phyloP scores from a whole-genome alignment of 352 stramenopile genomes.

The Globisporangium mamillatum region DNA sequence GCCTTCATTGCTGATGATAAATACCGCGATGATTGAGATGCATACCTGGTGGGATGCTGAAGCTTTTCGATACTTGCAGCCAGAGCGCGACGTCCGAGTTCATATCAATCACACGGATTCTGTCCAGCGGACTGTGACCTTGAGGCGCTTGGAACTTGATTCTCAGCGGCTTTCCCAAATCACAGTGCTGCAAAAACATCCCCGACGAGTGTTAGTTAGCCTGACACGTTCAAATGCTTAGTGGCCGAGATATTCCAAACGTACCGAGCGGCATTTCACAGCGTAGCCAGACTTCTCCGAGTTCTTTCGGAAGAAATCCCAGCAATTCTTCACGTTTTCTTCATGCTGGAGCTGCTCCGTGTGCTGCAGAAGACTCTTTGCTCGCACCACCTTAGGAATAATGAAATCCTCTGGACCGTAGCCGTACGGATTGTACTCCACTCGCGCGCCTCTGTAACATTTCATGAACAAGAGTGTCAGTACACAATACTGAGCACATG shows the following conservation, averaged over 20 bases:
- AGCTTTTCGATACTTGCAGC: slow-evolving; percentile 85
- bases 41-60: slow-evolving; percentile 69
- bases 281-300: slow-evolving; percentile 60
- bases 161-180: slow-evolving; percentile 76
- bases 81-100: slow-evolving; percentile 76
- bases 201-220: neutral
- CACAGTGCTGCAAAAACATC: slow-evolving; percentile 53
- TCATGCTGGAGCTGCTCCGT: slow-evolving; percentile 85
- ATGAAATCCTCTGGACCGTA: slow-evolving; percentile 85
- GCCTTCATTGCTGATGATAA: neutral
- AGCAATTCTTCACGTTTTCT: slow-evolving; percentile 69
- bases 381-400: slow-evolving; percentile 73
- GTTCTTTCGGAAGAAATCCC: slow-evolving; percentile 77
- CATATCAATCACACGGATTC: slow-evolving; percentile 85
- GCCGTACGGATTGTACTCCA: slow-evolving; percentile 84
- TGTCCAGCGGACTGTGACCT: slow-evolving; percentile 70
- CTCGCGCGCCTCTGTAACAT: slow-evolving; percentile 41
- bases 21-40: neutral
- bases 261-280: slow-evolving; percentile 73
- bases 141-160: slow-evolving; percentile 72
- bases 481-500: neutral
- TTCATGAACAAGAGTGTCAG: slow-evolving; percentile 3
- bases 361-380: slow-evolving; percentile 84
- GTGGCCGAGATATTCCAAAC: neutral
- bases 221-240: neutral